Conservation (phyloP, 176 grass and related monocot species). For the Bolboschoenus planiculmis region DNA sequence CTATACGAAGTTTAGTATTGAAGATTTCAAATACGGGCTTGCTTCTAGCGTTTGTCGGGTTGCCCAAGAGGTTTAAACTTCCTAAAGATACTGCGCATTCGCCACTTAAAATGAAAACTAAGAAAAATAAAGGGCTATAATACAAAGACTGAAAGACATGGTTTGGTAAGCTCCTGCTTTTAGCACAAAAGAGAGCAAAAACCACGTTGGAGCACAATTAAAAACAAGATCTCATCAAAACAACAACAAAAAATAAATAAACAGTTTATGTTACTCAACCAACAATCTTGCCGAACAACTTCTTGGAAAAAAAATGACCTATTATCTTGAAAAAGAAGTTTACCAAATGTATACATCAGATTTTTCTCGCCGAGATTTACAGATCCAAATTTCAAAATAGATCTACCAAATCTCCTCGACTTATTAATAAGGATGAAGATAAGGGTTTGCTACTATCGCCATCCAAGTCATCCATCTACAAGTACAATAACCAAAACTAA, state of each 20-base stretch:
- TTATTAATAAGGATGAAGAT: conserved; percentile 31
- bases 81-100: not conserved
- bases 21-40: not conserved
- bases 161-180: not conserved
- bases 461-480: conserved; percentile 85
- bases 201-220: not conserved
- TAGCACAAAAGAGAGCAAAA: not conserved
- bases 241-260: not conserved
- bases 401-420: conserved; percentile 25
- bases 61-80: too few relatives aligned
- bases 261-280: not conserved
- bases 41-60: too few relatives aligned
- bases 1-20: too few relatives aligned
- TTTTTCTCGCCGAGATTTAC: conserved; percentile 3
- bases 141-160: not conserved
- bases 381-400: conserved; percentile 15
- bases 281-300: not conserved
- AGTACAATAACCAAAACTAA: conserved; percentile 52
- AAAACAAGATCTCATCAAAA: not conserved
- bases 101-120: not conserved
- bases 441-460: conserved; percentile 37
- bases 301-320: not conserved
- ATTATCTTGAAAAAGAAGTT: not conserved
- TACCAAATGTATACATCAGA: not conserved
- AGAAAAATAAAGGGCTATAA: too few relatives aligned